Evolutionary conservation across 768 basidiomycete species (phyloP).

Genomic region (Hemileccinum impolitum): DNA sequence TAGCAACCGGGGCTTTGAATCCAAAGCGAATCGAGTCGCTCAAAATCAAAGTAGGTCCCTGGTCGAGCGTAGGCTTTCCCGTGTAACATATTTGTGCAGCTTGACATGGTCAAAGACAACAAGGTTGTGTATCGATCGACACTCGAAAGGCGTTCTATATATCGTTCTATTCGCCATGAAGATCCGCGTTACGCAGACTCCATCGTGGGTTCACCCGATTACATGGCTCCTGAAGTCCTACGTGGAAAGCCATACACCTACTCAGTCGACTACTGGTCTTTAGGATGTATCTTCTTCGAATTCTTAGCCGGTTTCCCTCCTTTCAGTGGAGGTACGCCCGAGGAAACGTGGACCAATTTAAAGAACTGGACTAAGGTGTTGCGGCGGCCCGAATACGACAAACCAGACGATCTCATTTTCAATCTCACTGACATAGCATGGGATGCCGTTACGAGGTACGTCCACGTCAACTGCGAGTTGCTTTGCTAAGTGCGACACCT

Average conservation of each 20-base stretch:
- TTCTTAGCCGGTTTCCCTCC: slow-evolving; percentile 97
- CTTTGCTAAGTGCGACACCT: not conserved
- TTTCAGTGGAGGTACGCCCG: slow-evolving; percentile 91
- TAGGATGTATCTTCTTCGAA: slow-evolving; percentile 98
- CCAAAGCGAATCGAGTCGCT: slow-evolving; percentile 92
- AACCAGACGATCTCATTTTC: slow-evolving; percentile 94
- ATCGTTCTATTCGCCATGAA: slow-evolving; percentile 85
- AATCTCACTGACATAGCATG: slow-evolving; percentile 92
- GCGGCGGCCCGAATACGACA: slow-evolving; percentile 91
- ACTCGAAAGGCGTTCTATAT: slow-evolving; percentile 90
- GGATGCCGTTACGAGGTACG: slow-evolving; percentile 86
- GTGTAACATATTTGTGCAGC: slow-evolving; percentile 41
- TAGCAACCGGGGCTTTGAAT: slow-evolving; percentile 94
- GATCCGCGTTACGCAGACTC: slow-evolving; percentile 96
- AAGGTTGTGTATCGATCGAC: slow-evolving; percentile 88
- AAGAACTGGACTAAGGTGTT: slow-evolving; percentile 97
- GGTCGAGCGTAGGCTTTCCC: not conserved
- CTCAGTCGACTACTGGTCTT: slow-evolving; percentile 97
- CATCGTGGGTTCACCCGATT: slow-evolving; percentile 96
- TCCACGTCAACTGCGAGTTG: not conserved
- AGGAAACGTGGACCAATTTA: slow-evolving; percentile 98
- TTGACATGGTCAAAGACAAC: slow-evolving; percentile 95
- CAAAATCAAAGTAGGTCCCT: slow-evolving; percentile 71
- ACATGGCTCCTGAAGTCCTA: slow-evolving; percentile 95
- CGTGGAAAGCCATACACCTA: slow-evolving; percentile 93